These are phyloP conservation scores for Pichia gijzeniarum DNA, from an alignment of 805 yeast genomes.

Conservation along the genomic window DNA sequence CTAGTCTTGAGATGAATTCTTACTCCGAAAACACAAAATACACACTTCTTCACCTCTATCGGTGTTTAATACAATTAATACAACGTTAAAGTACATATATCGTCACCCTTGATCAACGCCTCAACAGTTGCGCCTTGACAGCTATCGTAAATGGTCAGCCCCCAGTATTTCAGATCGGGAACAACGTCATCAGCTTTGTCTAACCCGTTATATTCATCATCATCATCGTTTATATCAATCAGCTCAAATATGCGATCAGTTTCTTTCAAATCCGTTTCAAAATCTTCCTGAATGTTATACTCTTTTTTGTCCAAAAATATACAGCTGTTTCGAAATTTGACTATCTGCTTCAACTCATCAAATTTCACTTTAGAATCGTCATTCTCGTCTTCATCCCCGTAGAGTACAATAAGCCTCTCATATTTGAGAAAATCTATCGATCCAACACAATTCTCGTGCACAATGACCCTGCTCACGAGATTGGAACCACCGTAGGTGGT, in stretches of 20 bases:
- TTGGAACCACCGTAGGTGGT: conserved; percentile 23
- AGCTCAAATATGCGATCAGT: conserved; percentile 15
- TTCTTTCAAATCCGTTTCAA: conserved; percentile 25
- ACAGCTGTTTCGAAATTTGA: conserved; percentile 13
- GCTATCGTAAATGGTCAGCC: conserved; percentile 27
- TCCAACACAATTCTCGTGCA: conserved; percentile 50
- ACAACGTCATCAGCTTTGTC: conserved; percentile 8
- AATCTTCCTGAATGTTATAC: conserved; percentile 25
- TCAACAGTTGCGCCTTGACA: conserved; percentile 26
- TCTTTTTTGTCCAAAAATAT: conserved; percentile 30
- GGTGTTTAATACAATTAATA: conserved; percentile 10
- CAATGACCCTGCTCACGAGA: conserved; percentile 38
- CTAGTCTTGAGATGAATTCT: too few species aligned
- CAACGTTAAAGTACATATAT: conserved; percentile 26
- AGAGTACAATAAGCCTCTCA: conserved; percentile 36
- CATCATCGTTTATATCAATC: not conserved
- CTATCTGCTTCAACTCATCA: not conserved
- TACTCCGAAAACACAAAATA: too few species aligned
- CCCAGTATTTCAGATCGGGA: conserved; percentile 30
- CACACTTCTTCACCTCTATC: too few species aligned
- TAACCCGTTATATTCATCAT: conserved; percentile 6
- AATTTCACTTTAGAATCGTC: not conserved
- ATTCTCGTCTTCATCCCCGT: not conserved
- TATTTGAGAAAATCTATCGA: conserved; percentile 49
- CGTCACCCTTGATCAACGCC: conserved; percentile 25